Conservation (phyloP, 495 filamentous ascomycete species). For the Aspergillus affinis region DNA sequence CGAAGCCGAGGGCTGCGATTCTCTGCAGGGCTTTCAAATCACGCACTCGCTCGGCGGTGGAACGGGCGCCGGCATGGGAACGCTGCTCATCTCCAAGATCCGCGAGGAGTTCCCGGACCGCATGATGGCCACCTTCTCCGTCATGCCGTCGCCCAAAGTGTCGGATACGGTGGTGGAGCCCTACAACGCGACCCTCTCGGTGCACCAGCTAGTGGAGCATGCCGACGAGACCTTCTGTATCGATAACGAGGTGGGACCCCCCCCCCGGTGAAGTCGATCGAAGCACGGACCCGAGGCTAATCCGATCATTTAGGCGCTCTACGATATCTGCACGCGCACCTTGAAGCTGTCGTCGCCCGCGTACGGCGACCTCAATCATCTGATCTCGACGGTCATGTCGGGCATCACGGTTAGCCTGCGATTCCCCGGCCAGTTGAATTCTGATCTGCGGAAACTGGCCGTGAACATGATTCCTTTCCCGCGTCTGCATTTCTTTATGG, state of each 20-base stretch:
- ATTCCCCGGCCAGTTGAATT: slow-evolving; percentile 99
- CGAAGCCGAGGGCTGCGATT: slow-evolving; percentile 98
- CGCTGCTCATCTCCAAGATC: slow-evolving; percentile 99
- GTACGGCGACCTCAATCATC: slow-evolving; percentile 98
- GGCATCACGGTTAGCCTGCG: slow-evolving; percentile 97
- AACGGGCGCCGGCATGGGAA: slow-evolving; percentile 99
- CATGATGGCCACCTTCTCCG: slow-evolving; percentile 99
- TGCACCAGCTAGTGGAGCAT: slow-evolving; percentile 99
- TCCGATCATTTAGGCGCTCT: slow-evolving; percentile 66
- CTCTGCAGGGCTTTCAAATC: slow-evolving; percentile 99
- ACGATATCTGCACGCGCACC: slow-evolving; percentile 99
- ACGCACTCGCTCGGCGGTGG: slow-evolving; percentile 99
- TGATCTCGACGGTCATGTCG: slow-evolving; percentile 99
- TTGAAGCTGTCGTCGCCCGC: slow-evolving; percentile 97
- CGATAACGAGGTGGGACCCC: slow-evolving; percentile 81
- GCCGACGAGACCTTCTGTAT: slow-evolving; percentile 99
- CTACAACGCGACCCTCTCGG: slow-evolving; percentile 98
- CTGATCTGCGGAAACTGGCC: slow-evolving; percentile 97
- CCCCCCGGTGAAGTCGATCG: neutral
- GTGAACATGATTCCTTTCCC: slow-evolving; percentile 99
- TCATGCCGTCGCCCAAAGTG: slow-evolving; percentile 98
- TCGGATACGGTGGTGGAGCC: slow-evolving; percentile 99
- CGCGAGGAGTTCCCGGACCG: slow-evolving; percentile 99
- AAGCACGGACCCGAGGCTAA: neutral
- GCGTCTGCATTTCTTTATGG: slow-evolving; percentile 99